Percentiles rank a stretch among this genome's conserved stretches.
Evolutionary conservation across 352 stramenopile species (phyloP).

Genomic region (Phytophthora ohioensis): DNA sequence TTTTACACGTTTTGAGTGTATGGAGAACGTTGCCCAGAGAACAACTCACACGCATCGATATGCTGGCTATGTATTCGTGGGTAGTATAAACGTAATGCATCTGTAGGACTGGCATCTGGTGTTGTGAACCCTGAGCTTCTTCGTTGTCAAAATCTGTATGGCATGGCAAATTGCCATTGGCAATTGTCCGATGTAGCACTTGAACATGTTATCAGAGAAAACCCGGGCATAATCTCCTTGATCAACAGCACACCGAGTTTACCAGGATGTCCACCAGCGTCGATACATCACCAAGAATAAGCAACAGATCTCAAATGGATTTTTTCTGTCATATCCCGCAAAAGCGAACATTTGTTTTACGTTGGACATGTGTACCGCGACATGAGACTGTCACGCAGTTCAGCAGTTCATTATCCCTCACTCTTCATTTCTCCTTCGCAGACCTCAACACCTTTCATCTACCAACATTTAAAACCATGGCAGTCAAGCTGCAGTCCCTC

Average conservation of each 20-base stretch:
- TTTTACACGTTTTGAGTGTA: constrained; percentile 2
- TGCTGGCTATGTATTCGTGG: constrained; percentile 35
- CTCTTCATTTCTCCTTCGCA: constrained; percentile 30
- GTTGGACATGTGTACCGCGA: constrained; percentile 20
- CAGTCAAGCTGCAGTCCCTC: constrained; percentile 1
- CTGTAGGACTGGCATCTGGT: background rate
- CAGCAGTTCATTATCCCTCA: constrained; percentile 4
- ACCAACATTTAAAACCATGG: constrained; percentile 1
- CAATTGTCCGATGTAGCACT: too few species aligned
- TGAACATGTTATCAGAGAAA: too few species aligned
- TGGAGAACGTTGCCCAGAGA: background rate
- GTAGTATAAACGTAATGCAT: constrained; percentile 39
- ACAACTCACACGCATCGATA: too few species aligned
- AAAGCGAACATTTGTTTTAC: constrained; percentile 2
- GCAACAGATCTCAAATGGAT: constrained; percentile 24
- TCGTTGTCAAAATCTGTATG: too few species aligned
- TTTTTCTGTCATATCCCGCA: constrained; percentile 16
- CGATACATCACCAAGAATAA: background rate
- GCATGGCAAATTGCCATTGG: too few species aligned
- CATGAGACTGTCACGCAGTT: background rate
- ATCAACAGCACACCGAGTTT: background rate
- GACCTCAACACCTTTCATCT: constrained; percentile 7
- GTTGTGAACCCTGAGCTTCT: too few species aligned
- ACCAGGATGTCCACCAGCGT: constrained; percentile 16
- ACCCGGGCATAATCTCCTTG: constrained; percentile 1